A percentile compares a stretch with the other conserved stretches of the same genome.
phyloP scores from a whole-genome alignment of 164 flowering plant species.

The Nelumbo lutea region DNA sequence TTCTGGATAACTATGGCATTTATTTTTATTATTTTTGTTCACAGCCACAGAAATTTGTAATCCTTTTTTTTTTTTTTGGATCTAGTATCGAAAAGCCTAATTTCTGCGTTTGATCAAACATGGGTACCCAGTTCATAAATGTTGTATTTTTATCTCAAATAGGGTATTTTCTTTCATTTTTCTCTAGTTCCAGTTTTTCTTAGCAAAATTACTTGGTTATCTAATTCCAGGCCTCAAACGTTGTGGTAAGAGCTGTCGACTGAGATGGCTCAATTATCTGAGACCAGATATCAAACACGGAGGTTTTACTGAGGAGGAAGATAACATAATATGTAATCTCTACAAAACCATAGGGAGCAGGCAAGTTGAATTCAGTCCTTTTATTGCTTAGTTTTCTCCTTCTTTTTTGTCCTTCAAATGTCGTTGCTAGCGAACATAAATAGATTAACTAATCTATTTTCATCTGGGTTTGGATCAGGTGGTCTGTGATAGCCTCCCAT shows the following conservation, averaged over 20 bases:
- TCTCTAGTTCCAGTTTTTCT: not conserved
- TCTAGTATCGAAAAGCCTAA: too few relatives aligned
- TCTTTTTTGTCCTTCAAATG: not conserved
- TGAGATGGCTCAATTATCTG: slow-evolving; percentile 66
- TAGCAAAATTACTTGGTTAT: not conserved
- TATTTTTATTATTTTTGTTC: too few relatives aligned
- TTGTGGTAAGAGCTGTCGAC: slow-evolving; percentile 75
- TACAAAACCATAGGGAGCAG: slow-evolving; percentile 58
- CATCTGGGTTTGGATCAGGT: slow-evolving; percentile 27
- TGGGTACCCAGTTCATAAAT: too few relatives aligned
- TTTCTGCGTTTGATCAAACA: too few relatives aligned
- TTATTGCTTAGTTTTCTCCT: not conserved
- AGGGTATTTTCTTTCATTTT: not conserved
- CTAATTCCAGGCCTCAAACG: slow-evolving; percentile 49
- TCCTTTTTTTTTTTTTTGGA: too few relatives aligned
- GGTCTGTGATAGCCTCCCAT: slow-evolving; percentile 68
- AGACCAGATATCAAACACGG: slow-evolving; percentile 30
- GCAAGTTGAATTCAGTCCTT: slow-evolving; percentile 15
- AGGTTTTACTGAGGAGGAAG: slow-evolving; percentile 66
- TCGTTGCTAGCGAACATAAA: too few relatives aligned
- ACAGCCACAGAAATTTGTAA: too few relatives aligned
- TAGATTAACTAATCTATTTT: too few relatives aligned
- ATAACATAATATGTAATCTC: slow-evolving; percentile 38
- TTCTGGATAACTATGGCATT: too few relatives aligned
- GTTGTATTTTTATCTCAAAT: too few relatives aligned